phyloP scores from a whole-genome alignment of 805 yeast genomes.

The Wilhelminamyces savonicus region DNA sequence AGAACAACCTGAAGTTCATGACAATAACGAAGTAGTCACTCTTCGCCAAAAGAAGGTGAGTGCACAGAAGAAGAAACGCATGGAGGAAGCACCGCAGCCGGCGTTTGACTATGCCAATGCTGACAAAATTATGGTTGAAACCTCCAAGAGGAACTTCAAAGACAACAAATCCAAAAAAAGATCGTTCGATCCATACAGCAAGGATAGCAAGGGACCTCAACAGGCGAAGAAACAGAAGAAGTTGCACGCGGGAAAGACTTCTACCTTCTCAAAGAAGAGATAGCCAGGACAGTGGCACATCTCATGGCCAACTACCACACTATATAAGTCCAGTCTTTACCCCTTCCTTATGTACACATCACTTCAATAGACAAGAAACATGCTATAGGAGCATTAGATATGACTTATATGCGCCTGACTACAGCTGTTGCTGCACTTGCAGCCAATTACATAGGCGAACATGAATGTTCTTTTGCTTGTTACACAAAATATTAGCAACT shows the following conservation, averaged over 20 bases:
- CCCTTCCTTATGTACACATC: no score
- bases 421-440: no score
- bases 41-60: slow-evolving; percentile 20
- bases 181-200: slow-evolving; percentile 56
- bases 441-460: no score
- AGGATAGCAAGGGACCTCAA: slow-evolving; percentile 44
- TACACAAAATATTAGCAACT: no score
- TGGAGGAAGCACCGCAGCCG: slow-evolving; percentile 12
- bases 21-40: slow-evolving; percentile 35
- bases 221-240: slow-evolving; percentile 43
- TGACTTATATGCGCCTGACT: no score
- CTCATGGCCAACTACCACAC: no score
- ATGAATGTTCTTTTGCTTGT: no score
- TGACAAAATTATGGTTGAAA: slow-evolving; percentile 32
- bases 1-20: slow-evolving; percentile 4
- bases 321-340: no score
- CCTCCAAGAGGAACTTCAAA: slow-evolving; percentile 5
- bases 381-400: no score
- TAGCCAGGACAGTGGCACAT: no score
- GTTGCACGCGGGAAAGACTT: slow-evolving; percentile 28
- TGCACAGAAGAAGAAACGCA: slow-evolving; percentile 2
- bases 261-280: slow-evolving; percentile 22
- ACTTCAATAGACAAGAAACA: no score
- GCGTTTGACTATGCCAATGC: slow-evolving; percentile 41
- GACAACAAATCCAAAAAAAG: slow-evolving; percentile 30